These are phyloP conservation scores for Thalassiosira pacifica DNA, from an alignment of 352 stramenopile species.

Conservation along the genomic window DNA sequence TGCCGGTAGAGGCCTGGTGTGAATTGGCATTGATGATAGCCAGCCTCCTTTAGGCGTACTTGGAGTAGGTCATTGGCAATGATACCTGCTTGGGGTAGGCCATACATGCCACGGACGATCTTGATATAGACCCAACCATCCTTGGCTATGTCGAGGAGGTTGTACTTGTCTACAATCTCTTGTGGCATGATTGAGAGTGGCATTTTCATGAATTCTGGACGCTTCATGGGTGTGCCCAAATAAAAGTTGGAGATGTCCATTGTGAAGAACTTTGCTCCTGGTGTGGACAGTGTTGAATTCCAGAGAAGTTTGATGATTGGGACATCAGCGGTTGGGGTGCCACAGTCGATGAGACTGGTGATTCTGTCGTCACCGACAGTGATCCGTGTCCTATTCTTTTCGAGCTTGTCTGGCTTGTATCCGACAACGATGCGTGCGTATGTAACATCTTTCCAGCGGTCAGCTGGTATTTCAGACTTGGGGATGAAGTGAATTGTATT, in stretches of 20 bases:
- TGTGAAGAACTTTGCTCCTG: constrained; percentile 35
- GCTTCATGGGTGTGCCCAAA: constrained; percentile 38
- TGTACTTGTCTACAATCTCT: constrained; percentile 42
- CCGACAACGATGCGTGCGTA: constrained; percentile 19
- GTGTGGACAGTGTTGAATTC: constrained; percentile 40
- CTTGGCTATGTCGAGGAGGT: constrained; percentile 12
- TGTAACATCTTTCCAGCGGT: constrained; percentile 16
- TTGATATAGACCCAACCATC: constrained; percentile 33
- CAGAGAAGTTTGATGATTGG: constrained; percentile 31
- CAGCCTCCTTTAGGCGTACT: constrained; percentile 17
- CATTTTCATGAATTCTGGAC: constrained; percentile 50
- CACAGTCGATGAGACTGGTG: constrained; percentile 4
- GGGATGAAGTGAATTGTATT: constrained; percentile 42
- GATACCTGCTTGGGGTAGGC: constrained; percentile 44
- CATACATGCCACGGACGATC: constrained; percentile 46
- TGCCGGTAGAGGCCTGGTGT: constrained; percentile 56
- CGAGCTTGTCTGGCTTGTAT: constrained; percentile 3
- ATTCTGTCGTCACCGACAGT: constrained; percentile 19
- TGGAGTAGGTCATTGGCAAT: constrained; percentile 36
- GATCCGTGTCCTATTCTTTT: background rate
- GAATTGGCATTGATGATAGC: constrained; percentile 32
- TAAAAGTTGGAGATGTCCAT: constrained; percentile 60
- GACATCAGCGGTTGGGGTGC: constrained; percentile 19
- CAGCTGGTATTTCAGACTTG: constrained; percentile 14
- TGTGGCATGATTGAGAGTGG: constrained; percentile 18